Conservation (phyloP, 345 rosid species). For the Erysimum cheiranthoides region DNA sequence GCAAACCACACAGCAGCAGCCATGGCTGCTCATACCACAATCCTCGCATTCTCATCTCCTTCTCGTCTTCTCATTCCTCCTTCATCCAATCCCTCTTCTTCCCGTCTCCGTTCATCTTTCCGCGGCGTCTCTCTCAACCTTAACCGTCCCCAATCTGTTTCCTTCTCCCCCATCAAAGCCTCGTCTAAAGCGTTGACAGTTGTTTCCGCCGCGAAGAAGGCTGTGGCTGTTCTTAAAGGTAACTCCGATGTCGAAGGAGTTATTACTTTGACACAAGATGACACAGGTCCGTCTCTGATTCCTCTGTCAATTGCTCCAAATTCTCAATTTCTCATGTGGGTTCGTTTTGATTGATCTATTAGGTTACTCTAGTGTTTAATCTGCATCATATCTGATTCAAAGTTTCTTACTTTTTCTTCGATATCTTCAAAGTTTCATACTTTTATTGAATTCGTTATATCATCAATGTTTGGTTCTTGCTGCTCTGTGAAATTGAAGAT, state of each 20-base stretch:
- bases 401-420: not conserved
- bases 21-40: conserved; percentile 63
- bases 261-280: conserved; percentile 73
- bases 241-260: conserved; percentile 85
- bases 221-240: conserved; percentile 92
- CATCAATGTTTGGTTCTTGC: not conserved
- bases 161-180: conserved; percentile 50
- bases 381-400: not conserved
- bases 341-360: conserved; percentile 4
- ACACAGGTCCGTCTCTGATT: conserved; percentile 49
- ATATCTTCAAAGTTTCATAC: not conserved
- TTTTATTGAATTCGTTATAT: not conserved
- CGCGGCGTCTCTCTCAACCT: conserved; percentile 61
- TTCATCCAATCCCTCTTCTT: conserved; percentile 22
- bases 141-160: conserved; percentile 47
- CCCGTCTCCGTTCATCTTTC: conserved; percentile 54
- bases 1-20: conserved; percentile 50
- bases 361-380: not conserved
- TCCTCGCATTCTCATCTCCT: conserved; percentile 50
- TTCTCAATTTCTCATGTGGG: not conserved
- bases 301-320: not conserved
- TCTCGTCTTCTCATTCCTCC: conserved; percentile 40
- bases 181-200: conserved; percentile 56
- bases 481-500: not conserved
- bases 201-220: conserved; percentile 74